These are phyloP conservation scores for Ceratonia siliqua DNA, from an alignment of 306 rosid genomes.

Conservation along the genomic window DNA sequence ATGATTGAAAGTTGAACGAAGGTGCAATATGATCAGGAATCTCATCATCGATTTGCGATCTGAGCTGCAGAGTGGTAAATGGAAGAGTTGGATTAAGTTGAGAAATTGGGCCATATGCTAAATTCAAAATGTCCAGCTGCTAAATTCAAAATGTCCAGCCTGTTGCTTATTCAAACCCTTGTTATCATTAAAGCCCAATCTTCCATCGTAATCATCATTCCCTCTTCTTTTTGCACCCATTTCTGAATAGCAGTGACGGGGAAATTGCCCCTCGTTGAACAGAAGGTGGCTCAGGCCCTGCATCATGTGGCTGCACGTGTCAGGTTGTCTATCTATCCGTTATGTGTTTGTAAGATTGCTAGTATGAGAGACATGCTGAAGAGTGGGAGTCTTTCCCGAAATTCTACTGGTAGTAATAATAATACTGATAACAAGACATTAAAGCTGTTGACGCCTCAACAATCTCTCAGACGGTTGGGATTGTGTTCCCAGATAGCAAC, in stretches of 20 bases:
- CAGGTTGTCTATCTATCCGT: conserved; percentile 11
- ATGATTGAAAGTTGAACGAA: not conserved
- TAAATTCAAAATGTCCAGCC: not conserved
- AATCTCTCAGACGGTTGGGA: conserved; percentile 80
- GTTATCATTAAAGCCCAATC: not conserved
- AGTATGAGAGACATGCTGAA: conserved; percentile 64
- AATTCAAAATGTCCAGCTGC: not conserved
- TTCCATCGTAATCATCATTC: not conserved
- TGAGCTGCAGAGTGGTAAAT: conserved; percentile 21
- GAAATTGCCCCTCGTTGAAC: conserved; percentile 1
- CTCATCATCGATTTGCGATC: conserved; percentile 40
- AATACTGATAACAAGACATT: conserved; percentile 37
- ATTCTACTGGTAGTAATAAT: conserved; percentile 54
- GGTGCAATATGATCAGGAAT: conserved; percentile 31
- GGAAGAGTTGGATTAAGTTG: not conserved
- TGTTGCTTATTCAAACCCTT: conserved; percentile 31
- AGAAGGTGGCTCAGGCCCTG: conserved; percentile 45
- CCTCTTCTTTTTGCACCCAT: not conserved
- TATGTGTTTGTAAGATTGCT: conserved; percentile 24
- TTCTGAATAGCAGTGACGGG: conserved; percentile 4
- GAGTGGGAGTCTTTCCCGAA: conserved; percentile 68
- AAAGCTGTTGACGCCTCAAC: conserved; percentile 70
- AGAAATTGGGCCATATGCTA: not conserved
- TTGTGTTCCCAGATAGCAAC: conserved; percentile 89
- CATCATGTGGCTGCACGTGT: conserved; percentile 39